Evolutionary conservation across 2,329 filamentous ascomycete genomes (phyloP).

Genomic region (Colletotrichum sp.): DNA sequence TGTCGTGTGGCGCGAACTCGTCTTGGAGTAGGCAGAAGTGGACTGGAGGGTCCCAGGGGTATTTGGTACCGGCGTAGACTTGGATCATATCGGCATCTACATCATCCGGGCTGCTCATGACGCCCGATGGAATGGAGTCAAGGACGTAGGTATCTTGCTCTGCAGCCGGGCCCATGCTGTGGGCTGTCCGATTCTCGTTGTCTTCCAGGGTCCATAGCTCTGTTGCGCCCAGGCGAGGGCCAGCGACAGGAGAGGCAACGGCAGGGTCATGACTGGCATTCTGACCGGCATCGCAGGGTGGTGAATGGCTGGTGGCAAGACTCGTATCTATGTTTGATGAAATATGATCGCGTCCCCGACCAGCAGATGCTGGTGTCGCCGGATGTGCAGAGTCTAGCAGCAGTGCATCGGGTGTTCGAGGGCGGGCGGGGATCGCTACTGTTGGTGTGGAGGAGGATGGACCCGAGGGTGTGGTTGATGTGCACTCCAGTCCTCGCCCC

Average conservation of each 20-base stretch:
- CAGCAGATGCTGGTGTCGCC: background rate
- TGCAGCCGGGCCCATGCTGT: slow-evolving; percentile 47
- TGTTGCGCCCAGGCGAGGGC: background rate
- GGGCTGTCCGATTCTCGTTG: slow-evolving; percentile 43
- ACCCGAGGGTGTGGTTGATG: slow-evolving; percentile 28
- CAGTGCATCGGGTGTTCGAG: background rate
- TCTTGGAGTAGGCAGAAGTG: slow-evolving; percentile 51
- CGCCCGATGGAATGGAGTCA: slow-evolving; percentile 50
- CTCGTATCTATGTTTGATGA: rapidly evolving
- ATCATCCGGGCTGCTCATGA: slow-evolving; percentile 45
- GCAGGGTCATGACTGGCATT: background rate
- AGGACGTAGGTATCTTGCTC: slow-evolving; percentile 54
- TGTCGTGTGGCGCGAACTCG: slow-evolving; percentile 47
- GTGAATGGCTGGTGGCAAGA: background rate
- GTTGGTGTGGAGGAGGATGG: background rate
- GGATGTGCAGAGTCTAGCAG: background rate
- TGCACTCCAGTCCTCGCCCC: slow-evolving; percentile 34
- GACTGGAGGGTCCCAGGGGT: slow-evolving; percentile 41
- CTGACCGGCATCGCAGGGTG: background rate
- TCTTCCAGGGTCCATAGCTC: slow-evolving; percentile 43
- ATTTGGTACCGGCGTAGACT: slow-evolving; percentile 39
- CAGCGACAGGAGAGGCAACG: background rate
- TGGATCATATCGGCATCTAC: slow-evolving; percentile 50
- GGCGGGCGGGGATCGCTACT: background rate
- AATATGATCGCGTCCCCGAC: background rate